These are phyloP conservation scores for Tetrastigma voinierianum DNA, from an alignment of 164 flowering plant species.

Conservation along the genomic window DNA sequence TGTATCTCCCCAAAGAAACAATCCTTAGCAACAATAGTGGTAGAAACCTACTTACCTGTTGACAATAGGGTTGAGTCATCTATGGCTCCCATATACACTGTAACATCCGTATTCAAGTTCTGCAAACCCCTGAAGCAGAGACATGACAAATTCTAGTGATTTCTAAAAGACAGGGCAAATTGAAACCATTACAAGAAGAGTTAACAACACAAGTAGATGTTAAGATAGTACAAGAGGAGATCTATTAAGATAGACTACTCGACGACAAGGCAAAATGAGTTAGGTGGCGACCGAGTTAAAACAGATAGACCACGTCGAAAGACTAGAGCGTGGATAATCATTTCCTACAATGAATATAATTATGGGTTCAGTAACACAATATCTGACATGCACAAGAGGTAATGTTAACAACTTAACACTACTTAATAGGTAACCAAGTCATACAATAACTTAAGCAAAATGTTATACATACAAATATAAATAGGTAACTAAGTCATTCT, in stretches of 20 bases:
- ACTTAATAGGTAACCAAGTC: too few species aligned
- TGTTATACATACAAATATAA: too few species aligned
- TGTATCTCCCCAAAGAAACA: too few species aligned
- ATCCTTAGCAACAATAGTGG: too few species aligned
- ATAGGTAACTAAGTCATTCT: neutral
- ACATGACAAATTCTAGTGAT: constrained; percentile 3
- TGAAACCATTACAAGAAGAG: neutral
- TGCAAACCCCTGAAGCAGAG: constrained; percentile 64
- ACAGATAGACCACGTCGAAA: neutral
- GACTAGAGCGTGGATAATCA: neutral
- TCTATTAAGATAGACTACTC: too few species aligned
- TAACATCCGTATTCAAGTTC: constrained; percentile 93
- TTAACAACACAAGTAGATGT: too few species aligned
- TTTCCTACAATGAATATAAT: neutral
- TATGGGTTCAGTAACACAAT: neutral
- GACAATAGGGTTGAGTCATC: constrained; percentile 75
- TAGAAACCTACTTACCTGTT: constrained; percentile 52
- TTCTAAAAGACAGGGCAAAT: neutral
- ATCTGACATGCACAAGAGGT: neutral
- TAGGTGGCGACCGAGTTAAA: too few species aligned
- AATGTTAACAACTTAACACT: neutral
- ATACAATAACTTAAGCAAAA: neutral
- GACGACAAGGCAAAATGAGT: neutral
- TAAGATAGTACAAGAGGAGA: too few species aligned
- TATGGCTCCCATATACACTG: constrained; percentile 89